Percentiles rank a stretch among this genome's conserved stretches.
phyloP scores from a whole-genome alignment of 305 asterid species.

The Fraxinus velutina region DNA sequence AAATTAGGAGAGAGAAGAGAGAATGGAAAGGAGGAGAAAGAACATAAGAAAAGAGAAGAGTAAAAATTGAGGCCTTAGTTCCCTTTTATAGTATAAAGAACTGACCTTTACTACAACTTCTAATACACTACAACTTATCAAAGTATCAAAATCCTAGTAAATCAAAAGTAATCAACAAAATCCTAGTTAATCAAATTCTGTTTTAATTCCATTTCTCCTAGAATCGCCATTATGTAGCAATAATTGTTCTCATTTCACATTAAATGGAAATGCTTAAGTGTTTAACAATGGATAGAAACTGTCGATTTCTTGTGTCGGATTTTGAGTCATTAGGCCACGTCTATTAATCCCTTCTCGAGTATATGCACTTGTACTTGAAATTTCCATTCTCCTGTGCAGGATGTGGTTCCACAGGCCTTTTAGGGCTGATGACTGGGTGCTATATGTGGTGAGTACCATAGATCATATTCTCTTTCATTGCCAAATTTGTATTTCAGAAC shows the following conservation, averaged over 20 bases:
- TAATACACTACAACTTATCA: neutral
- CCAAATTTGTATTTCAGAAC: neutral
- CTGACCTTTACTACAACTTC: neutral
- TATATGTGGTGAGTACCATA: slow-evolving; percentile 69
- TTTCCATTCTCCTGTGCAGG: slow-evolving; percentile 44
- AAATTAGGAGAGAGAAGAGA: neutral
- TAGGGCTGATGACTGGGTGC: slow-evolving; percentile 94
- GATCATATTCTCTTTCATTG: neutral
- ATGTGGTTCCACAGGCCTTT: slow-evolving; percentile 91
- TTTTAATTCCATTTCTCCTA: neutral
- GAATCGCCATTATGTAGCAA: neutral
- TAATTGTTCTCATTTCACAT: neutral
- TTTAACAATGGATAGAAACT: neutral
- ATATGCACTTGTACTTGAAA: slow-evolving; percentile 7
- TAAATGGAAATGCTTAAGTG: neutral
- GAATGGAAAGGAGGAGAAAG: neutral
- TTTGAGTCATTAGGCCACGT: too few species aligned
- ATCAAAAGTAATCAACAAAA: neutral
- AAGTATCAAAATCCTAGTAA: neutral
- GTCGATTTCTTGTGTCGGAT: neutral
- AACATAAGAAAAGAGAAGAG: neutral
- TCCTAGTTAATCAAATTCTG: neutral
- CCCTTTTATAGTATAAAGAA: neutral
- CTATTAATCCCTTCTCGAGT: too few species aligned
- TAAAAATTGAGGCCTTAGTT: neutral